A percentile compares a stretch with the other conserved stretches of the same genome.
Conservation (phyloP, 192 early-diverging fungal genomes). For the Gonapodya sp. region DNA sequence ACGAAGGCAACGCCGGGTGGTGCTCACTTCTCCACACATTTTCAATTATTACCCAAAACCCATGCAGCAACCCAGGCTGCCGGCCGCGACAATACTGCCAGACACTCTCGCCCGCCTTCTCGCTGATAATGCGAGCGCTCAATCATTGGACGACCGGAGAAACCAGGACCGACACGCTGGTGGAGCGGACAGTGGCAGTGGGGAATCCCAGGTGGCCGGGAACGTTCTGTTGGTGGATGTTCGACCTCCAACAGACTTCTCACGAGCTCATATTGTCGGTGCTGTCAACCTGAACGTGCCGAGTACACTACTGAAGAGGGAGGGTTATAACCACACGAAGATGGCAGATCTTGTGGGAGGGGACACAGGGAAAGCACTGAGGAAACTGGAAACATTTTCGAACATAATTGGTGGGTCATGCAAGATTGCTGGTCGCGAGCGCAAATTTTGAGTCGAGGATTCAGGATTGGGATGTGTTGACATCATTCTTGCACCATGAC, state of each 20-base stretch:
- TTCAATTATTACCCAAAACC: no score
- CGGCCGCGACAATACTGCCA: no score
- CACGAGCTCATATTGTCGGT: slow-evolving; percentile 33
- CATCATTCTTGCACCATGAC: neutral
- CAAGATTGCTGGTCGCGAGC: neutral
- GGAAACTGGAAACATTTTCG: slow-evolving; percentile 43
- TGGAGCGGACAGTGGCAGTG: no score
- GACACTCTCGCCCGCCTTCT: no score
- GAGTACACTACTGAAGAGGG: slow-evolving; percentile 60
- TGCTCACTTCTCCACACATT: no score
- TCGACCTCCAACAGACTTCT: slow-evolving; percentile 49
- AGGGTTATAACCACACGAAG: slow-evolving; percentile 51
- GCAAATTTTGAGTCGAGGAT: no score
- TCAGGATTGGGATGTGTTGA: neutral
- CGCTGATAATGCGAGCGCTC: no score
- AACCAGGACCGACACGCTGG: no score
- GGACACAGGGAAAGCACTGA: slow-evolving; percentile 41
- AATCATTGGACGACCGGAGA: no score
- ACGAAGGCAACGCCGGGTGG: no score
- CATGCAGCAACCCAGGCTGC: no score
- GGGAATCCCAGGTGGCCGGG: no score
- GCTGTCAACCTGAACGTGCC: slow-evolving; percentile 64
- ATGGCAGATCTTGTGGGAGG: slow-evolving; percentile 42
- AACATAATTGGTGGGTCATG: neutral
- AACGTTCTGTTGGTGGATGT: slow-evolving; percentile 64